A percentile compares a stretch with the other conserved stretches of the same genome.
phyloP scores from a whole-genome alignment of 2,329 filamentous ascomycete genomes.

The Trichoderma afroharzianum region DNA sequence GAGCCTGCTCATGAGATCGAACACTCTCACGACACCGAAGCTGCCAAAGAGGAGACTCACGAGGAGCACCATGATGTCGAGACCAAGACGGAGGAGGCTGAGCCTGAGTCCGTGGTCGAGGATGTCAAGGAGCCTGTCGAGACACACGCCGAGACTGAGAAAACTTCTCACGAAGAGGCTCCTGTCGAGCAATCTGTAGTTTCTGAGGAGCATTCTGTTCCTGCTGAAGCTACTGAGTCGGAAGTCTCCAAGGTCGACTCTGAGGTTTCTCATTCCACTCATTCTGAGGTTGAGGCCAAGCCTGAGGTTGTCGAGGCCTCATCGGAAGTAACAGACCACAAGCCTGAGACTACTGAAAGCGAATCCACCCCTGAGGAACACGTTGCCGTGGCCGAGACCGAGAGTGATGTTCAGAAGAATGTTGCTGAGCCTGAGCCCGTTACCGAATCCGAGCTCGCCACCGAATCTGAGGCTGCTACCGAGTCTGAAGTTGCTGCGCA shows the following conservation, averaged over 20 bases:
- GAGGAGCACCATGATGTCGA: slow-evolving; percentile 7
- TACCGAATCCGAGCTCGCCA: background rate
- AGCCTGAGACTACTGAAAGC: slow-evolving; percentile 4
- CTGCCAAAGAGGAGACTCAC: background rate
- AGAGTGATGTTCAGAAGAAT: background rate
- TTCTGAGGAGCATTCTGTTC: background rate
- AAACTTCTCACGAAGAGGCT: background rate
- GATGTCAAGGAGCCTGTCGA: background rate
- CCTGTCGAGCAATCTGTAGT: background rate
- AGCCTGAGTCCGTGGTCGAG: background rate
- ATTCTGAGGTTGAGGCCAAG: slow-evolving; percentile 12
- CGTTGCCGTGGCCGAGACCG: background rate
- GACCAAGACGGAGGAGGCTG: background rate
- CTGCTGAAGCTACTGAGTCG: background rate
- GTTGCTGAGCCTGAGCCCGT: background rate
- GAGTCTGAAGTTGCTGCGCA: slow-evolving; percentile 17
- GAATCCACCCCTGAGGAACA: slow-evolving; percentile 4
- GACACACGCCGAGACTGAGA: background rate
- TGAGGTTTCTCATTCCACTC: slow-evolving; percentile 18
- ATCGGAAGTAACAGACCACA: slow-evolving; percentile 21
- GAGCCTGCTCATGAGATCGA: background rate
- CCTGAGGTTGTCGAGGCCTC: slow-evolving; percentile 16
- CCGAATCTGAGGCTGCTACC: background rate
- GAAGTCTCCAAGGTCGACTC: slow-evolving; percentile 1
- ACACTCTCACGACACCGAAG: background rate